A percentile compares a stretch with the other conserved stretches of the same genome.
phyloP scores from a whole-genome alignment of 2,329 filamentous ascomycete species.

The Phyllosticta citriasiana region DNA sequence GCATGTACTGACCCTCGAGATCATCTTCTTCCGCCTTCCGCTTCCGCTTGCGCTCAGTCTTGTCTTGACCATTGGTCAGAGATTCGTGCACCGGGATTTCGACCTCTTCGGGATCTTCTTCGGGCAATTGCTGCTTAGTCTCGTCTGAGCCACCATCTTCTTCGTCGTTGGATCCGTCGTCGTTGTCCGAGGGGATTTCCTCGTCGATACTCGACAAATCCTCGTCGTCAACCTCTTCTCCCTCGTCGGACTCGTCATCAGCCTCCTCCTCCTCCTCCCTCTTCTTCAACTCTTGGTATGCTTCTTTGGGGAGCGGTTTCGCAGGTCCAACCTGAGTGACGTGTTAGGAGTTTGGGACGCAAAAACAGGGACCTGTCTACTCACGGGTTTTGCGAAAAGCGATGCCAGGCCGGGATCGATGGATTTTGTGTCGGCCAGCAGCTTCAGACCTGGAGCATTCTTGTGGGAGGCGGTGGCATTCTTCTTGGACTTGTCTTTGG shows the following conservation, averaged over 20 bases:
- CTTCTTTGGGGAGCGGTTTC: slow-evolving; percentile 30
- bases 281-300: slow-evolving; percentile 23
- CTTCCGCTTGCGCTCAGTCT: slow-evolving; percentile 26
- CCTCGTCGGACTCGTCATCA: slow-evolving; percentile 39
- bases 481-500: slow-evolving; percentile 19
- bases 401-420: slow-evolving; percentile 37
- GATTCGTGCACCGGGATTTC: slow-evolving; percentile 20
- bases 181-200: slow-evolving; percentile 20
- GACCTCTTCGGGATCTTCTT: slow-evolving; percentile 13
- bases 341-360: not conserved
- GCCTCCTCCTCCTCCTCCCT: slow-evolving; percentile 17
- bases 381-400: slow-evolving; percentile 36
- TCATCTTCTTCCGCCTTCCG: slow-evolving; percentile 55
- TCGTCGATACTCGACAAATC: slow-evolving; percentile 14
- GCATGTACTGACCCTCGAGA: slow-evolving; percentile 60
- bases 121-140: slow-evolving; percentile 13
- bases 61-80: slow-evolving; percentile 17
- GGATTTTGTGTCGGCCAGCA: slow-evolving; percentile 22
- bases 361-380: slow-evolving; percentile 11
- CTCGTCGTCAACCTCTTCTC: slow-evolving; percentile 19
- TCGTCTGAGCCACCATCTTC: slow-evolving; percentile 13
- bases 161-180: slow-evolving; percentile 21
- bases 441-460: slow-evolving; percentile 13
- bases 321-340: slow-evolving; percentile 24
- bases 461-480: not conserved